These are phyloP conservation scores for Jaltomata sinuosa DNA, from an alignment of 257 asterid genomes.

Conservation along the genomic window DNA sequence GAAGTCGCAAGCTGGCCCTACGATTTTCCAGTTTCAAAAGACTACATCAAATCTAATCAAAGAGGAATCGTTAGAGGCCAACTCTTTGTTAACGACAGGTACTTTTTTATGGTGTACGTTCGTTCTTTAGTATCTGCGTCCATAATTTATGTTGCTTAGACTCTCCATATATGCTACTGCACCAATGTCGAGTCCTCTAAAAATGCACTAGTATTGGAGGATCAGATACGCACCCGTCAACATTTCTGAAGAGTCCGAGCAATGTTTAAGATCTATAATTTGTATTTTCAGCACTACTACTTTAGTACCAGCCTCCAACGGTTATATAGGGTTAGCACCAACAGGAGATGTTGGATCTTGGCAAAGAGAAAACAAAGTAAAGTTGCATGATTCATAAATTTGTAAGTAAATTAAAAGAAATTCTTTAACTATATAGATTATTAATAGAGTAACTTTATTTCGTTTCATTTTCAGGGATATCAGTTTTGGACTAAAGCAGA, in stretches of 20 bases:
- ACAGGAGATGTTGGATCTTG: conserved; percentile 67
- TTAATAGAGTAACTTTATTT: background rate
- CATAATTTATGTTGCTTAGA: background rate
- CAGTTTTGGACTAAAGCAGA: conserved; percentile 61
- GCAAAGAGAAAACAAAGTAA: conserved; percentile 65
- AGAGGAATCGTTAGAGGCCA: conserved; percentile 62
- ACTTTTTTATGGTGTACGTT: background rate
- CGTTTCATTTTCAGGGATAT: conserved; percentile 29
- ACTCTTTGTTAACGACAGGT: conserved; percentile 54
- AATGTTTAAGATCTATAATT: background rate
- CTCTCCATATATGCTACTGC: too few relatives aligned
- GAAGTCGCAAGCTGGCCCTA: conserved; percentile 78
- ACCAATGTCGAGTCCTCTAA: too few relatives aligned
- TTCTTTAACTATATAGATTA: background rate
- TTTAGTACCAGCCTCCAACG: conserved; percentile 27
- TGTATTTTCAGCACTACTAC: background rate
- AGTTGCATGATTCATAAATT: background rate
- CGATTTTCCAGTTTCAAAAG: conserved; percentile 49
- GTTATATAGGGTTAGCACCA: conserved; percentile 47
- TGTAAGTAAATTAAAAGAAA: background rate
- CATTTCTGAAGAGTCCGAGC: too few relatives aligned
- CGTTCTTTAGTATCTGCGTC: background rate
- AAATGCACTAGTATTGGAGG: too few relatives aligned
- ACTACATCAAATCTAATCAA: conserved; percentile 29
- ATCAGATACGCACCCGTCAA: too few relatives aligned